Percentiles rank a stretch among this genome's conserved stretches.
Evolutionary conservation across 2,329 filamentous ascomycete genomes (phyloP).

Genomic region (Stachybotrys echinatus): DNA sequence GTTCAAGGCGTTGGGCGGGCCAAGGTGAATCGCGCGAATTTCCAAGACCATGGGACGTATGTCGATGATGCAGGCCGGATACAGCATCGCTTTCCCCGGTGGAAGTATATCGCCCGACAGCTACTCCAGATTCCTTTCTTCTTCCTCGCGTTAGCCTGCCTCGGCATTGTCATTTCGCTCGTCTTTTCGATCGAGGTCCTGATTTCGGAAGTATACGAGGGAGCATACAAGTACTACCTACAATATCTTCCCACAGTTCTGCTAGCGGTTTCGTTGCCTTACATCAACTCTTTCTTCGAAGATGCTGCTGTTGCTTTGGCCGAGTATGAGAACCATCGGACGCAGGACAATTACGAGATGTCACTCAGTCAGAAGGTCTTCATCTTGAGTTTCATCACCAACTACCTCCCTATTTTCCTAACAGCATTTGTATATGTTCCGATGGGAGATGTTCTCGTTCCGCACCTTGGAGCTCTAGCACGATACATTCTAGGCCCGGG

Average conservation of each 20-base stretch:
- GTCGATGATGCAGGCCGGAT: slow-evolving; percentile 50
- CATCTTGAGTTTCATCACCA: slow-evolving; percentile 74
- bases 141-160: slow-evolving; percentile 47
- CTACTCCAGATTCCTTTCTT: slow-evolving; percentile 67
- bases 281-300: slow-evolving; percentile 59
- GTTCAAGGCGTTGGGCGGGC: slow-evolving; percentile 64
- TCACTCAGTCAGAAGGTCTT: slow-evolving; percentile 71
- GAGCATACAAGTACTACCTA: slow-evolving; percentile 60
- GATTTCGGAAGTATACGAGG: slow-evolving; percentile 68
- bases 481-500: slow-evolving; percentile 35
- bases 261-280: slow-evolving; percentile 61
- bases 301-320: slow-evolving; percentile 58
- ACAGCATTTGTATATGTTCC: slow-evolving; percentile 78
- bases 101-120: slow-evolving; percentile 60
- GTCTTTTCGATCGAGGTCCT: slow-evolving; percentile 72
- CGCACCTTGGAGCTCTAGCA: slow-evolving; percentile 58
- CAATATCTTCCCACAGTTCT: slow-evolving; percentile 69
- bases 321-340: slow-evolving; percentile 72
- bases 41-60: slow-evolving; percentile 56
- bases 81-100: slow-evolving; percentile 56
- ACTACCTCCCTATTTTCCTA: slow-evolving; percentile 69
- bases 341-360: slow-evolving; percentile 61
- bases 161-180: slow-evolving; percentile 62
- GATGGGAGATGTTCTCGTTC: slow-evolving; percentile 62
- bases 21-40: slow-evolving; percentile 60